Evolutionary conservation across 2,329 filamentous ascomycete species (phyloP).

Genomic region (Alternaria ethzedia): DNA sequence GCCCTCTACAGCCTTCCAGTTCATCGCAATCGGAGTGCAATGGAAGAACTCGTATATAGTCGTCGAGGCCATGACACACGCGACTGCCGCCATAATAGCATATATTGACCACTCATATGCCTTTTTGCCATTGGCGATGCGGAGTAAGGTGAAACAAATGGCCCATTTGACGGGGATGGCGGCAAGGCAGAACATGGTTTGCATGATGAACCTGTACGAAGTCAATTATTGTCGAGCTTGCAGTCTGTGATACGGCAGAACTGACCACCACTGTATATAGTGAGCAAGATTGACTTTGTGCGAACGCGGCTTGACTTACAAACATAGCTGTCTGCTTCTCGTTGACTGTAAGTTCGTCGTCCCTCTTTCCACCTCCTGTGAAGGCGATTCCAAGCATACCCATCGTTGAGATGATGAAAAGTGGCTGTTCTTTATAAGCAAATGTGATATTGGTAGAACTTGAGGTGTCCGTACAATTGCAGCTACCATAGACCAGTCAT

Average conservation of each 20-base stretch:
- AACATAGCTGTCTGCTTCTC: constrained; percentile 19
- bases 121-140: constrained; percentile 37
- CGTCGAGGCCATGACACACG: constrained; percentile 39
- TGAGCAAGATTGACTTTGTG: not conserved
- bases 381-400: constrained; percentile 21
- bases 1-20: constrained; percentile 25
- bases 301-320: constrained; percentile 3
- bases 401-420: constrained; percentile 14
- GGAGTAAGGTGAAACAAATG: constrained; percentile 44
- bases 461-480: constrained; percentile 14
- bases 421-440: not conserved
- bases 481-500: constrained; percentile 38
- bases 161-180: constrained; percentile 40
- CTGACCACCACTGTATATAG: constrained; percentile 13
- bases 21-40: constrained; percentile 31
- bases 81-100: constrained; percentile 31
- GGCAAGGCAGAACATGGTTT: constrained; percentile 19
- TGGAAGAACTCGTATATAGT: constrained; percentile 40
- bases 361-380: constrained; percentile 15
- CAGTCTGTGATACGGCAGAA: not conserved
- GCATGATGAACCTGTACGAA: constrained; percentile 11
- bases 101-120: constrained; percentile 34
- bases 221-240: not conserved
- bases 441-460: not conserved
- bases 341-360: constrained; percentile 7